These are phyloP conservation scores for Arthrobotrys sphaeroides DNA, from an alignment of 2,329 filamentous ascomycete genomes.

Conservation along the genomic window DNA sequence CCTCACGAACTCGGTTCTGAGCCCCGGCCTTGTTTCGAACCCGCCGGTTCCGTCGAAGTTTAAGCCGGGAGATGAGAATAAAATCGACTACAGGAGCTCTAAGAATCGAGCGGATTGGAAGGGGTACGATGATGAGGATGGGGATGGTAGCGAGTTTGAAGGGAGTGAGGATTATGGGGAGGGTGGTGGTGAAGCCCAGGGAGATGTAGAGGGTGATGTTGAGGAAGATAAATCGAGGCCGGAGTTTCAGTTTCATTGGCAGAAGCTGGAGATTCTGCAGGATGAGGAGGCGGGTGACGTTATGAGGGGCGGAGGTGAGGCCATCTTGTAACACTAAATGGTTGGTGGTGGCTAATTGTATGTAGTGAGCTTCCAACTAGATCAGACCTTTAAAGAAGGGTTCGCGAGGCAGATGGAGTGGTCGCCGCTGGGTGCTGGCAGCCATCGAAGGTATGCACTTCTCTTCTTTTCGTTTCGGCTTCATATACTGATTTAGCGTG, in stretches of 20 bases:
- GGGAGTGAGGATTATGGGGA: slow-evolving; percentile 4
- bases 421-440: slow-evolving; percentile 47
- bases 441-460: slow-evolving; percentile 21
- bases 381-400: slow-evolving; percentile 49
- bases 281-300: slow-evolving; percentile 38
- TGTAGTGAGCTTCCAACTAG: slow-evolving; percentile 36
- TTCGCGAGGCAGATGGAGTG: slow-evolving; percentile 46
- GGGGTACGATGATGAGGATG: slow-evolving; percentile 8
- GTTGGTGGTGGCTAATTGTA: background rate
- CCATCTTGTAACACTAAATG: background rate
- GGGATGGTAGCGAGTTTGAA: slow-evolving; percentile 11
- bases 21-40: slow-evolving; percentile 46
- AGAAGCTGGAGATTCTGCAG: slow-evolving; percentile 37
- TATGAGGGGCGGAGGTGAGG: slow-evolving; percentile 36
- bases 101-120: slow-evolving; percentile 42
- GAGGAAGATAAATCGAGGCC: slow-evolving; percentile 46
- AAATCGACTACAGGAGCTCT: slow-evolving; percentile 42
- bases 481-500: background rate
- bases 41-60: slow-evolving; percentile 51
- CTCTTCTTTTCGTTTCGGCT: too few species aligned
- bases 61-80: slow-evolving; percentile 48
- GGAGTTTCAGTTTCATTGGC: slow-evolving; percentile 53
- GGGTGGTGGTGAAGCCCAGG: background rate
- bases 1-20: slow-evolving; percentile 43
- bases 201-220: slow-evolving; percentile 33